Percentiles rank a stretch among this genome's conserved stretches.
phyloP scores from a whole-genome alignment of 2,329 filamentous ascomycete species.

The Alternaria gaisen region DNA sequence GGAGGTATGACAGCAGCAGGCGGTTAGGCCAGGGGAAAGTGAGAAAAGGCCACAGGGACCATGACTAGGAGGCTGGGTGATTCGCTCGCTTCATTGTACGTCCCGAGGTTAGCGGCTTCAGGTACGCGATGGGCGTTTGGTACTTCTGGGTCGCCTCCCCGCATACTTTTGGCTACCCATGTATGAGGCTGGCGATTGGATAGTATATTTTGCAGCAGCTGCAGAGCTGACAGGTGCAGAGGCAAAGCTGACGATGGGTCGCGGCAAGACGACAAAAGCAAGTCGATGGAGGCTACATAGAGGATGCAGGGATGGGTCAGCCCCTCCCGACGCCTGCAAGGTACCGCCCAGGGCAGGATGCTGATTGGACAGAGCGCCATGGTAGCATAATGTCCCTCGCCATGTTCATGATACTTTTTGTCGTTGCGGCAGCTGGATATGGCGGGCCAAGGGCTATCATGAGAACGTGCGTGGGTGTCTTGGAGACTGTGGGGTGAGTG shows the following conservation, averaged over 20 bases:
- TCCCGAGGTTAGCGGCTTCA: constrained; percentile 34
- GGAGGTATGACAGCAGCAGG: constrained; percentile 26
- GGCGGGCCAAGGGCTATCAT: constrained; percentile 14
- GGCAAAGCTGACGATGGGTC: constrained; percentile 9
- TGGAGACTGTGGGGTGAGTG: constrained; percentile 15
- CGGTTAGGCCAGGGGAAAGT: constrained; percentile 31
- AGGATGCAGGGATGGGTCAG: constrained; percentile 15
- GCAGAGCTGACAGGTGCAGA: constrained; percentile 8
- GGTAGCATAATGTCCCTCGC: constrained; percentile 14
- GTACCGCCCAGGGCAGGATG: constrained; percentile 23
- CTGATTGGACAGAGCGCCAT: constrained; percentile 25
- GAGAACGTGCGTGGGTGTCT: constrained; percentile 10
- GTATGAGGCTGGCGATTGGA: constrained; percentile 7
- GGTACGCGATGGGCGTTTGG: constrained; percentile 27
- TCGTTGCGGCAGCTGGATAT: constrained; percentile 24
- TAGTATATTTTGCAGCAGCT: neutral
- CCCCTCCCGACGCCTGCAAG: constrained; percentile 26
- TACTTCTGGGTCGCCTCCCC: constrained; percentile 20
- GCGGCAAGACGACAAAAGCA: constrained; percentile 2
- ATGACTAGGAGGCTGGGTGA: constrained; percentile 24
- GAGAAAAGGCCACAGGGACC: constrained; percentile 17
- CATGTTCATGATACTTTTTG: constrained; percentile 20
- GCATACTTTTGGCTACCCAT: constrained; percentile 9
- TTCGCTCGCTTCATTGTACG: constrained; percentile 28
- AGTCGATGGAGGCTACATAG: constrained; percentile 2